Evolutionary conservation across 345 rosid genomes (phyloP), one percentile per base, ranked within the genome.

Genomic region (Boechera retrofracta): DNA sequence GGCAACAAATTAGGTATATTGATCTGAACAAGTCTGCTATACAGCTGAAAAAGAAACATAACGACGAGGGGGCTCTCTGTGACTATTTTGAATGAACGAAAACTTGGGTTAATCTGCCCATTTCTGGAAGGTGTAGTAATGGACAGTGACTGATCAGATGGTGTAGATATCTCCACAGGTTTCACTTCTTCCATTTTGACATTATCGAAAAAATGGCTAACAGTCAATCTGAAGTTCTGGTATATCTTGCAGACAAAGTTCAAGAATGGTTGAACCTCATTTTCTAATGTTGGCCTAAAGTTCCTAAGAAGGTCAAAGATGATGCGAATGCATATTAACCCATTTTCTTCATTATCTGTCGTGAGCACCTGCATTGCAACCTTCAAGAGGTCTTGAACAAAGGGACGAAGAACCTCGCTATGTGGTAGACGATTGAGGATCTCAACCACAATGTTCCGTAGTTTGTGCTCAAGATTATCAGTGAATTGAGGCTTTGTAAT

Each of bases 301-400:
- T 89, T 93, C 87, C 93, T 87, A 55, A 91, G 88, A 74, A 96
- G 88, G 70, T 93, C 97, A 69, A 96, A 96, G 68, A 96, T 91
- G 53, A 96, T 93, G 15, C 96, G 89, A 64, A 93, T 91, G 80
- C 99, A 96, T 42, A 89, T 91, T 59, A 96, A 73, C 53, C 99
- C 97, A 77, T 96, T 96, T 45, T 96, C 99, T 76, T 96, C 99
- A 72, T 96, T 96, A 69, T 93, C 99, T 1, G 92, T 74, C 0
- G 99, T 91, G 32, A 93, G 91, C 72, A 96, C 98, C 86, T 96
- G 96, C 97, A 96, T 89, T n/a, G 98, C 91, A 48, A 96, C 92
- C 85, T 91, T 92, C 80, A 96, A 84, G 6, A 96, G 91, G 80
- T 96, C 93, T 86, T 88, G 98, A 82, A 93, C 98, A 77, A 89